Evolutionary conservation across 2,329 filamentous ascomycete species (phyloP), one percentile per base, ranked within the genome.

Genomic region (Lachnellula hyalina): DNA sequence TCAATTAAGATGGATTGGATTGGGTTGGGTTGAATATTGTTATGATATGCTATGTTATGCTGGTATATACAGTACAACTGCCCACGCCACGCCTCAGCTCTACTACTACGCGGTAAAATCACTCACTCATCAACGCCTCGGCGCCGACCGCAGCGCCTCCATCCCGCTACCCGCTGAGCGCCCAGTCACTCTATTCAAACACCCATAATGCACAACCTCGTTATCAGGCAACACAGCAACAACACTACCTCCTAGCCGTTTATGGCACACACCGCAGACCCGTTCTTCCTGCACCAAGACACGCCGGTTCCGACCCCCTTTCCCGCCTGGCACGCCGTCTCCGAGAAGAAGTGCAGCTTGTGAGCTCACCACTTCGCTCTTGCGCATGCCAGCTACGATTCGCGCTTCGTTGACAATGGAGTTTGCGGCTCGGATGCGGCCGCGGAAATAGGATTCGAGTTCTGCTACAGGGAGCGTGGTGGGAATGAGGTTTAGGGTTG

Each of bases 261-360:
- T 97, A 71, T 96, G 88, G 70, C 94, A 99, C 15, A 96, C 89
- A 12, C 88, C 86, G 70, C 94, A 99, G 52, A 96, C 86, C 50
- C 90, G 79, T 68, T 97, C 93, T 65, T 99, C 93, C 9, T 82
- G 84, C 50, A 99, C 85, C 19, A 90, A 83, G 11, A 96, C 91
- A 62, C 90, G 81, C 38, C 82, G 73, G 64, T 82, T 85, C 65
- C 83, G 73, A 1, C 81, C 81, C 47, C 74, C 76, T 57, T 81
- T 79, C 0, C 77, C 76, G 25, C 75, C 73, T 1, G 73, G 71
- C n/a, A 74, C 61, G 12, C 82, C 79, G 55, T 89, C 84, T 2
- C 92, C 93, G 1, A 96, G 77, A 46, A 89, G 74, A 50, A 96
- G 73, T 32, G 81, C 76, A 5, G 86, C 83, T 63, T 96, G 89